Percentiles rank a stretch among this genome's conserved stretches.
Conservation (phyloP, 139 green algal species). For the Tetratostichococcus sp. region DNA sequence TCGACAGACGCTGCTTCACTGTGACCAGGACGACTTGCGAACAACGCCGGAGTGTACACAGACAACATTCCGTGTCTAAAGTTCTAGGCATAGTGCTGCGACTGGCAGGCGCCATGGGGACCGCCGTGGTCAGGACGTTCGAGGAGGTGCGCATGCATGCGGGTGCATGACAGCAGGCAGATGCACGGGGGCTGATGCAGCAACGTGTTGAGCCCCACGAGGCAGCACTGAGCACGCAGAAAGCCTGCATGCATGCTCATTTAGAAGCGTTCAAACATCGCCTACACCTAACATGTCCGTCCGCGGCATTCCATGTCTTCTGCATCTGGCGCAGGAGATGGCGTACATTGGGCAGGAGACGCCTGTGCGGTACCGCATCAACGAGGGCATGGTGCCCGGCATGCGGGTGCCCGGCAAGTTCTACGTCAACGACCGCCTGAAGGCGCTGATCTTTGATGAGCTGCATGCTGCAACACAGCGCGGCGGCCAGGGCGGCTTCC, state of each 20-base stretch:
- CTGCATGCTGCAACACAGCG: slow-evolving; percentile 42
- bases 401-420: slow-evolving; percentile 80
- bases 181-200: too few relatives aligned
- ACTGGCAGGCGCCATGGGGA: too few relatives aligned
- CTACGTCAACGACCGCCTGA: slow-evolving; percentile 78
- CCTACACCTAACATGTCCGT: too few relatives aligned
- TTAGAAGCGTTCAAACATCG: too few relatives aligned
- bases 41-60: too few relatives aligned
- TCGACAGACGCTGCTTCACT: too few relatives aligned
- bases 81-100: too few relatives aligned
- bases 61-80: too few relatives aligned
- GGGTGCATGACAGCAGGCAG: not conserved
- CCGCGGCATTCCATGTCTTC: not conserved
- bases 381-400: slow-evolving; percentile 76
- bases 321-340: slow-evolving; percentile 21
- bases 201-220: too few relatives aligned
- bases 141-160: not conserved
- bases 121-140: not conserved
- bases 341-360: slow-evolving; percentile 29
- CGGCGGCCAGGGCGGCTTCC: slow-evolving; percentile 66
- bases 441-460: slow-evolving; percentile 76
- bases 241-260: too few relatives aligned
- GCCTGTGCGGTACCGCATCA: slow-evolving; percentile 71
- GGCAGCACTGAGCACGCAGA: too few relatives aligned
- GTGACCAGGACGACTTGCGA: too few relatives aligned